Percentiles rank a stretch among this genome's conserved stretches.
Conservation (phyloP, 331 rosid species). For the Rhamnella rubrinervis region DNA sequence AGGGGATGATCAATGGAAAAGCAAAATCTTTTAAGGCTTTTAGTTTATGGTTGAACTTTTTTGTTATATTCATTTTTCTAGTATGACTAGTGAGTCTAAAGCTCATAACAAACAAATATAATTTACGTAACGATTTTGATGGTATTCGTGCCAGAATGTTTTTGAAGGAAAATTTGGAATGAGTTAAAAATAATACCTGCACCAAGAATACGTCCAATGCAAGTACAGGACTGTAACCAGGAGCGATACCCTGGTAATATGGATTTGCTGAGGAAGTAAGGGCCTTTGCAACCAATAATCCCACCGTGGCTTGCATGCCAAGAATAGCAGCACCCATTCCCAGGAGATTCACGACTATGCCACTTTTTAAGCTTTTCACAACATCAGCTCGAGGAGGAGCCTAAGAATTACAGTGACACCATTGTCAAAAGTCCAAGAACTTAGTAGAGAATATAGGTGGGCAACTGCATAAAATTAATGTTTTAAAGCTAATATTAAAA, state of each 20-base stretch:
- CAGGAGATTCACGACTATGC: conserved; percentile 71
- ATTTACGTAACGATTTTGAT: too few species aligned
- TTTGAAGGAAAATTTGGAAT: neutral
- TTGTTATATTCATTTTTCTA: too few species aligned
- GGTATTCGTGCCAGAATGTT: neutral
- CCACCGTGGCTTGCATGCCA: conserved; percentile 97
- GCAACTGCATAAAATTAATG: neutral
- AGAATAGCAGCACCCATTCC: conserved; percentile 97
- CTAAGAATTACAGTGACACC: conserved; percentile 32
- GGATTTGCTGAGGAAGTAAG: conserved; percentile 87
- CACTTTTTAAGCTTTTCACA: conserved; percentile 75
- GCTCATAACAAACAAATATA: too few species aligned
- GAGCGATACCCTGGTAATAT: conserved; percentile 74
- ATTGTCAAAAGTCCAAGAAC: neutral
- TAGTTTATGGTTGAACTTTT: too few species aligned
- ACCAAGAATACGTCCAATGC: conserved; percentile 95
- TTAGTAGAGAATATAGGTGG: neutral
- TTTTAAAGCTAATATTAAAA: neutral
- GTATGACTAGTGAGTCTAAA: too few species aligned
- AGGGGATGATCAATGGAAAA: too few species aligned
- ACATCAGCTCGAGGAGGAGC: conserved; percentile 99
- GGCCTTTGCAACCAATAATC: conserved; percentile 91
- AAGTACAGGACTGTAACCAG: conserved; percentile 90
- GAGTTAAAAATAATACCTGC: conserved; percentile 59
- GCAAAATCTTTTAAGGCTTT: too few species aligned